Evolutionary conservation across 139 green algal genomes (phyloP), one percentile per base, ranked within the genome.

Genomic region (Chlorella ohadii): DNA sequence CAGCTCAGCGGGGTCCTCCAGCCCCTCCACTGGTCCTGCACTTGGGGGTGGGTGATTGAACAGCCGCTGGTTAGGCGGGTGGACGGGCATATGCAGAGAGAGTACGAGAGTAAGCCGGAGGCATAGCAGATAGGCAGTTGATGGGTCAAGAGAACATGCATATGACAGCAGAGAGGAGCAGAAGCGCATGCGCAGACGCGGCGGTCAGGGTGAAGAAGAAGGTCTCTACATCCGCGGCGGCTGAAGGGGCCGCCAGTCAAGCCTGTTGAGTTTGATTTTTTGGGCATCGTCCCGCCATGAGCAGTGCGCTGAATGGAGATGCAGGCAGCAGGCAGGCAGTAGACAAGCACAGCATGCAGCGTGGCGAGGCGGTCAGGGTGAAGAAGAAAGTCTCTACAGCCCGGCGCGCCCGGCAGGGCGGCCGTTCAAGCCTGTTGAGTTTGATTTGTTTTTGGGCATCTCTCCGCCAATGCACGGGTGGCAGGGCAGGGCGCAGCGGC

Each of bases 211-310:
- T 74, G 79, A 73, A 87, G 73, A 78, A 87, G 72, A 65, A 61
- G 23, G 20, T 87, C 47, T 89, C 88, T 73, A 79, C 81, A 76
- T 28, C 44, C 39, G 66, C 44, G 2, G 41, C 66, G 11, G 34
- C 72, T 17, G 39, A n/a, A 16, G 31, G 22, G 31, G 61, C 61
- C 39, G 77, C 75, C 75, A 31, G 77, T 87, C 83, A 87, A 87
- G 83, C 83, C 83, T 84, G 83, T 87, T 87, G 83, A 87, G 83
- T 87, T 87, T 87, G 83, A 87, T 64, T 78, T 83, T 81, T 84
- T 80, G 65, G 31, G 57, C 72, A 84, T 81, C 73, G 7, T 23
- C 41, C 66, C 59, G 72, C 41, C 34, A 36, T 19, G 9, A 31
- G 41, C 41, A 63, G 71, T 27, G 33, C 20, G 33, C 16, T 17